Evolutionary conservation across 2,329 filamentous ascomycete genomes (phyloP).

Genomic region (Fusarium continuum): DNA sequence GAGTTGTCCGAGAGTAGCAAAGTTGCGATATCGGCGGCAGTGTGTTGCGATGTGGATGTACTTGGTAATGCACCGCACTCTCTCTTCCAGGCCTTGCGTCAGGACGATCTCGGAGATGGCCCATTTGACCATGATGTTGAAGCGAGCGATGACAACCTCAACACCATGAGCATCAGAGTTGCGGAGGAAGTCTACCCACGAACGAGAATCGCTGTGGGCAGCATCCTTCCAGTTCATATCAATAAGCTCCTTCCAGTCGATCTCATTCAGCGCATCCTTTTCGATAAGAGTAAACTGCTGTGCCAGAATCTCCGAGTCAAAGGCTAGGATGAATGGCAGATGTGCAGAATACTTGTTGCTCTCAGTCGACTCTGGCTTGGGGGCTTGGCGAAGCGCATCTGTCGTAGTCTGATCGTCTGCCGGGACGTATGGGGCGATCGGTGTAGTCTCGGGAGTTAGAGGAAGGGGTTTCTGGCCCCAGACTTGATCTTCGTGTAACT

Average conservation of each 20-base stretch:
- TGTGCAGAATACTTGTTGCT: conserved; percentile 63
- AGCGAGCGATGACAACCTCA: conserved; percentile 84
- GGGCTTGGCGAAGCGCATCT: conserved; percentile 51
- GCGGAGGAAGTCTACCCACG: conserved; percentile 84
- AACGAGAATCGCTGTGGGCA: conserved; percentile 70
- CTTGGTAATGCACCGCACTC: conserved; percentile 80
- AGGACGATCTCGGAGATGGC: conserved; percentile 81
- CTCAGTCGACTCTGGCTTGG: conserved; percentile 44
- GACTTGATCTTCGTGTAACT: conserved; percentile 40
- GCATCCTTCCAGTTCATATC: conserved; percentile 83
- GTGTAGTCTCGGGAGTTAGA: conserved; percentile 60
- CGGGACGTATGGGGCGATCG: conserved; percentile 52
- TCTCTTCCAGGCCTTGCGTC: conserved; percentile 75
- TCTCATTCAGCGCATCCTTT: conserved; percentile 85
- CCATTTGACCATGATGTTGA: conserved; percentile 92
- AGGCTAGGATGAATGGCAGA: conserved; percentile 81
- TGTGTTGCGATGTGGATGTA: conserved; percentile 83
- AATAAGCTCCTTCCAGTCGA: conserved; percentile 88
- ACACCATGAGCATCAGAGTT: conserved; percentile 78
- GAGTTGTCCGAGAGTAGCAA: conserved; percentile 84
- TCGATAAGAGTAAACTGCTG: conserved; percentile 88
- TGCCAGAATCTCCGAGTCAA: conserved; percentile 80
- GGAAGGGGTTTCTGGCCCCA: conserved; percentile 42
- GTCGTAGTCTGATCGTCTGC: conserved; percentile 44
- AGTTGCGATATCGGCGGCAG: conserved; percentile 80